Base-by-base conservation (phyloP, 768 basidiomycete species). In the Rossbeevera mucosa region DNA sequence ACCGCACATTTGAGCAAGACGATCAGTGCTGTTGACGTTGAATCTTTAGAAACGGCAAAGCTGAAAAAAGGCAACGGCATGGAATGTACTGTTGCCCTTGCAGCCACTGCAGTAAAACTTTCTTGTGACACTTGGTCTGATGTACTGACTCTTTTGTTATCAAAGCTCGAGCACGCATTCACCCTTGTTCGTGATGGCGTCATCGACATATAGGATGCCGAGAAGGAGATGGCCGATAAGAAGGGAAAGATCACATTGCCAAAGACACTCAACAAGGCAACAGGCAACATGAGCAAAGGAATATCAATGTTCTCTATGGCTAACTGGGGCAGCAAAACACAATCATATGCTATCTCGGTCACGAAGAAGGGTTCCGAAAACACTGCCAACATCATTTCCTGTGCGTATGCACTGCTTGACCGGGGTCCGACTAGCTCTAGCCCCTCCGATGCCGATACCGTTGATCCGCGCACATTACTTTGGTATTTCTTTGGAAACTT, bases 141-240 rank as follows among this genome's bases (percentile, higher is more conserved):
- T 24, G 40, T 42, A 42, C 29, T 50, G 40, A 50, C 44, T 42
- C 20, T 20, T 20, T 29, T 30, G 1, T 42, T 41, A n/a, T 44
- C 12, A n/a, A 44, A 54, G 53, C 28, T 50, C 7, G 28, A 42
- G 48, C 14, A 4, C 5, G 16, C 44, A 9, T 51, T 54, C 24
- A 41, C 47, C 26, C 43, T 53, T 12, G 13, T 49, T 38, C 7
- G 8, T 16, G 48, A 53, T 20, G 46, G 43, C 1, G 3, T 26
- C 12, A 46, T 54, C 11, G 28, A 54, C 22, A 7, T 54, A 4
- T 18, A 5, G 44, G 20, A 41, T 18, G 29, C 29, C 18, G 49
- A 51, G 38, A 46, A 54, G 44, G 44, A 51, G 14, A 54, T 51
- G 49, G 29, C 7, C 1, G 48, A 50, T 4, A 53, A 53, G 47